These are phyloP conservation scores for Colletotrichum euphorbiae DNA, from an alignment of 2,329 filamentous ascomycete species.

Conservation along the genomic window DNA sequence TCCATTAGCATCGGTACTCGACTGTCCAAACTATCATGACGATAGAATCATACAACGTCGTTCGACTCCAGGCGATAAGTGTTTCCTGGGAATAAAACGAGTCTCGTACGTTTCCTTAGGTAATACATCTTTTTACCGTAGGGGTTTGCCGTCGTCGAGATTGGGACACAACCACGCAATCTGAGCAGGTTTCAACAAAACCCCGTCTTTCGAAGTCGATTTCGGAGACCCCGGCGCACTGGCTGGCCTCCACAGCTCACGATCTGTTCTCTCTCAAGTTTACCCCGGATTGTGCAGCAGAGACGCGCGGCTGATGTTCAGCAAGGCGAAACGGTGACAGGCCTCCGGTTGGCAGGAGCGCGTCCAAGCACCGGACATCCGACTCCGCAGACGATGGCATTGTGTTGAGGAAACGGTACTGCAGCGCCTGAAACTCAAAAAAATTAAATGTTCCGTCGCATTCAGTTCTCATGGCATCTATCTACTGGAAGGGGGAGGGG, in stretches of 20 bases:
- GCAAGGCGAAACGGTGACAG: slow-evolving; percentile 9
- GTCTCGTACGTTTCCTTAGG: too few relatives aligned
- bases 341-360: slow-evolving; percentile 1
- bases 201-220: background rate
- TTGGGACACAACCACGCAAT: too few relatives aligned
- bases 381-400: background rate
- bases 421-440: background rate
- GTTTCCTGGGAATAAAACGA: too few relatives aligned
- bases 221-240: slow-evolving; percentile 2
- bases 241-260: background rate
- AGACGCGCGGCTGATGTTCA: slow-evolving; percentile 13
- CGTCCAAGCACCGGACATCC: slow-evolving; percentile 27
- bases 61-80: too few relatives aligned
- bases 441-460: background rate
- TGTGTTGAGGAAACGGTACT: background rate
- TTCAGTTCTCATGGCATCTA: too few relatives aligned
- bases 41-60: too few relatives aligned
- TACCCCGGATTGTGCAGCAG: slow-evolving; percentile 1
- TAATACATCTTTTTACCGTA: too few relatives aligned
- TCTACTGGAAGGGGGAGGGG: too few relatives aligned
- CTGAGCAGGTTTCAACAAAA: background rate
- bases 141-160: too few relatives aligned
- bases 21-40: too few relatives aligned
- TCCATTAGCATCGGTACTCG: too few relatives aligned
- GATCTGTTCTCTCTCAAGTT: background rate